Conservation (phyloP, 805 yeast genomes). For the Wickerhamomyces pijperi region DNA sequence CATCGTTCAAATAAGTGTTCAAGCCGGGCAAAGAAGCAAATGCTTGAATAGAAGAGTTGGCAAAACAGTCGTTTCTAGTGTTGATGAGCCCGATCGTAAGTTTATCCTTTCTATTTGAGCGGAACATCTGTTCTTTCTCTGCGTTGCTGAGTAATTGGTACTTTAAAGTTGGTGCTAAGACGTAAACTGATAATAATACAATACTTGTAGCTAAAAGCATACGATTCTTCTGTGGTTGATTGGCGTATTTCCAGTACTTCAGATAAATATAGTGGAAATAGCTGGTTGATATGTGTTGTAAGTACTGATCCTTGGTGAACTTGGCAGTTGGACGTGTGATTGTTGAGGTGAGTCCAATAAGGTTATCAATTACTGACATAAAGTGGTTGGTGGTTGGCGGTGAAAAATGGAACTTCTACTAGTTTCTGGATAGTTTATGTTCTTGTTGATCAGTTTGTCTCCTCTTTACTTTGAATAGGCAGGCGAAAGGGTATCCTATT, state of each 20-base stretch:
- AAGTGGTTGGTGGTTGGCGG: neutral
- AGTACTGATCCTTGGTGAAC: conserved; percentile 10
- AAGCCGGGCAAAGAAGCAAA: conserved; percentile 51
- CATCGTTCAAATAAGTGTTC: conserved; percentile 39
- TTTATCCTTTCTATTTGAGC: conserved; percentile 52
- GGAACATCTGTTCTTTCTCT: conserved; percentile 17
- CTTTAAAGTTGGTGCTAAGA: conserved; percentile 20
- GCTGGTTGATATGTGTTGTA: conserved; percentile 6
- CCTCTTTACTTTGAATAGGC: too few species aligned
- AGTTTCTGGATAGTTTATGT: too few species aligned
- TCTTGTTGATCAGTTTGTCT: too few species aligned
- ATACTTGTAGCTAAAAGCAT: conserved; percentile 16
- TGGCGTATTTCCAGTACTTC: conserved; percentile 14
- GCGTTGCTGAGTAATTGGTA: conserved; percentile 11
- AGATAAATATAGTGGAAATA: conserved; percentile 8
- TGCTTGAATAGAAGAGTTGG: conserved; percentile 81
- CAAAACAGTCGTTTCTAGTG: conserved; percentile 82
- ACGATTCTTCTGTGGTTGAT: conserved; percentile 7
- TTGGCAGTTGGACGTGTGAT: neutral
- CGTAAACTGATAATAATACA: conserved; percentile 18
- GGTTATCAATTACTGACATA: neutral
- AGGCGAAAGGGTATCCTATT: too few species aligned
- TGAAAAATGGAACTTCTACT: too few species aligned
- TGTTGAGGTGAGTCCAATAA: neutral
- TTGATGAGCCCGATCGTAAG: conserved; percentile 77